Percentiles rank a stretch among this genome's conserved stretches.
Evolutionary conservation across 2,329 filamentous ascomycete species (phyloP).

Genomic region (Xylaria arbuscula): DNA sequence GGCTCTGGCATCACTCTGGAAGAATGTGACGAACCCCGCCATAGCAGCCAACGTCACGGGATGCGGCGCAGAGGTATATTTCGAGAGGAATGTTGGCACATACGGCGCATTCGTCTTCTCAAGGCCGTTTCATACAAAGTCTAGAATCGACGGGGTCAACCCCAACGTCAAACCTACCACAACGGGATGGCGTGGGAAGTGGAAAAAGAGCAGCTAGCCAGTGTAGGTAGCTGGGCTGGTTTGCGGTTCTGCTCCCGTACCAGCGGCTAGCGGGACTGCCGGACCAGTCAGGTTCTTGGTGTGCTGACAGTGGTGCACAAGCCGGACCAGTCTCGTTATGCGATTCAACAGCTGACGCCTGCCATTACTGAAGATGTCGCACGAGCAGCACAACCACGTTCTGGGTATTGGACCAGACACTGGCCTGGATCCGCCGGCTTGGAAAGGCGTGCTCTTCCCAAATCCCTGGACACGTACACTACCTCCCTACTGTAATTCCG

Average conservation of each 20-base stretch:
- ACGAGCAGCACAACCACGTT: neutral
- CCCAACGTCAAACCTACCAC: constrained; percentile 25
- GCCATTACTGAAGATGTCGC: constrained; percentile 19
- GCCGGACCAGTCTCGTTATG: constrained; percentile 7
- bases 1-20: neutral
- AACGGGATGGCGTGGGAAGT: neutral
- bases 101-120: neutral
- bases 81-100: neutral
- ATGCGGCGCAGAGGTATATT: constrained; percentile 8
- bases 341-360: constrained; percentile 27
- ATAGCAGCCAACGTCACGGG: constrained; percentile 1
- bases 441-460: constrained; percentile 14
- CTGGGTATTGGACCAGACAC: neutral
- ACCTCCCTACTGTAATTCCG: neutral
- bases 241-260: constrained; percentile 21
- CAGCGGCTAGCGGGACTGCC: constrained; percentile 20
- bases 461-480: constrained; percentile 19
- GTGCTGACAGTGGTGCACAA: constrained; percentile 3
- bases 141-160: constrained; percentile 20
- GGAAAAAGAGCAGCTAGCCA: neutral
- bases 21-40: constrained; percentile 22
- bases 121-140: constrained; percentile 7
- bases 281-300: constrained; percentile 18
- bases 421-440: constrained; percentile 27
- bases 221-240: constrained; percentile 2